Evolutionary conservation across 1,284 basidiomycete species (phyloP).

Genomic region (Chondrostereum purpureum): DNA sequence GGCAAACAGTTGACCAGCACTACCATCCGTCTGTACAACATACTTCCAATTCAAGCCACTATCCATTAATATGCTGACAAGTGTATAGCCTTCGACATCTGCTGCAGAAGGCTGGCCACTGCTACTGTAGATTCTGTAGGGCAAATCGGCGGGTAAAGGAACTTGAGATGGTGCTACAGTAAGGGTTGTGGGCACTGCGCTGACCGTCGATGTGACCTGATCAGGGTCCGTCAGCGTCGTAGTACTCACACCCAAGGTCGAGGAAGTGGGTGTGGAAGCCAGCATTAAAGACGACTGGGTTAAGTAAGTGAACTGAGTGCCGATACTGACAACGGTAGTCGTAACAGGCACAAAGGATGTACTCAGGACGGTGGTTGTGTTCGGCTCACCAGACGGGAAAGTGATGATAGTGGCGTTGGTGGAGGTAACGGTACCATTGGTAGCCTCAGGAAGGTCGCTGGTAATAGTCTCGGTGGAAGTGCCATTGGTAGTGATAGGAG

Average conservation of each 20-base stretch:
- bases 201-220: neutral
- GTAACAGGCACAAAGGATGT: neutral
- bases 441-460: too few relatives aligned
- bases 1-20: slow-evolving; percentile 2
- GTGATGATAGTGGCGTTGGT: neutral
- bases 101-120: neutral
- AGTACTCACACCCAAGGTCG: neutral
- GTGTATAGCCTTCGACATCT: neutral
- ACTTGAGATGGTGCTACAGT: neutral
- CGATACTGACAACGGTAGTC: neutral
- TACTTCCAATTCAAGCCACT: slow-evolving; percentile 1
- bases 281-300: slow-evolving; percentile 5
- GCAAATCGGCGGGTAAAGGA: slow-evolving; percentile 1
- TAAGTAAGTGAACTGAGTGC: neutral
- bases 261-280: neutral
- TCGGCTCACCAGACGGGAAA: neutral
- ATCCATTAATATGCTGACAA: slow-evolving; percentile 7
- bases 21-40: neutral
- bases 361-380: neutral
- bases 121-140: neutral
- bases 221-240: slow-evolving; percentile 4
- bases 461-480: too few relatives aligned
- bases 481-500: too few relatives aligned
- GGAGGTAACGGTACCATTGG: neutral
- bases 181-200: neutral